phyloP scores from a whole-genome alignment of 2,329 filamentous ascomycete genomes.

The Clonostachys rosea region DNA sequence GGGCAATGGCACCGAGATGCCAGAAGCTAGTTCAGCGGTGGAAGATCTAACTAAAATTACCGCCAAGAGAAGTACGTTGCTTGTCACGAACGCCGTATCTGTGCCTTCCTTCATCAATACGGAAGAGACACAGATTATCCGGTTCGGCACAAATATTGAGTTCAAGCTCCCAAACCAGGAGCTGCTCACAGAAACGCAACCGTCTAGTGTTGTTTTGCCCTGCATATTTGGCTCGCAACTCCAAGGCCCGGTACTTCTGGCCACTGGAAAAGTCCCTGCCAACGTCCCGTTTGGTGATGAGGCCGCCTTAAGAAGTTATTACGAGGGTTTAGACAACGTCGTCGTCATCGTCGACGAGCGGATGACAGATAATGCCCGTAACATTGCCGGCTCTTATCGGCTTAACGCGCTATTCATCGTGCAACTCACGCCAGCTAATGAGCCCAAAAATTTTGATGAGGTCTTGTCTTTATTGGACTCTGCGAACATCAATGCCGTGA shows the following conservation, averaged over 20 bases:
- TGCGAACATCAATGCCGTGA: conserved; percentile 10
- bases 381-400: conserved; percentile 3
- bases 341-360: conserved; percentile 7
- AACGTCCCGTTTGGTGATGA: background rate
- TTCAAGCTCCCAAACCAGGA: background rate
- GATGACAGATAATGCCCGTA: conserved; percentile 9
- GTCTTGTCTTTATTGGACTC: conserved; percentile 5
- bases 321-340: conserved; percentile 2
- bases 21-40: too few relatives aligned
- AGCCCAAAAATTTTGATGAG: conserved; percentile 1
- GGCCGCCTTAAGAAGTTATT: conserved; percentile 2
- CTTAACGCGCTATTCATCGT: conserved; percentile 5
- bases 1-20: too few relatives aligned
- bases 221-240: conserved; percentile 9
- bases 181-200: background rate
- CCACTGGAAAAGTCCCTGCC: conserved; percentile 6
- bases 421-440: background rate
- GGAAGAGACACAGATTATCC: background rate
- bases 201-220: conserved; percentile 6
- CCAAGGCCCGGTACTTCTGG: conserved; percentile 8
- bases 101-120: background rate
- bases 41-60: too few relatives aligned
- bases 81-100: background rate
- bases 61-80: background rate
- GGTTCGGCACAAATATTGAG: background rate